Evolutionary conservation across 257 asterid genomes (phyloP).

Genomic region (Ophiorrhiza pumila): DNA sequence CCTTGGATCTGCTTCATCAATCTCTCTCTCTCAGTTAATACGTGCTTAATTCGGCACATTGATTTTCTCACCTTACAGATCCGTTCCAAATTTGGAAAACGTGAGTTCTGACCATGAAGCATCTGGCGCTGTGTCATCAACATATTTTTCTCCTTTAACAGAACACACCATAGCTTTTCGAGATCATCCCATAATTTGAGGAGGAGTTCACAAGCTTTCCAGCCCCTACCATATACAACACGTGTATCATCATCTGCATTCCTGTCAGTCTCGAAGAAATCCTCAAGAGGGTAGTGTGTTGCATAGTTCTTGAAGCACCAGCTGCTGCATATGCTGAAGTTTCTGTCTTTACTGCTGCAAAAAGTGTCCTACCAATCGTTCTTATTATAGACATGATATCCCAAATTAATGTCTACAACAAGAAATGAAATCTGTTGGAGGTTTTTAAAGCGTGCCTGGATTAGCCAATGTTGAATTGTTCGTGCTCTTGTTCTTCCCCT

Average conservation of each 20-base stretch:
- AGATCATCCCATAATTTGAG: constrained; percentile 99
- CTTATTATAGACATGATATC: constrained; percentile 23
- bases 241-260: constrained; percentile 63
- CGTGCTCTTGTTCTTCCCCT: too few species aligned
- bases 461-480: too few species aligned
- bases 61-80: constrained; percentile 76
- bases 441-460: too few species aligned
- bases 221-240: constrained; percentile 78
- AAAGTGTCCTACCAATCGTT: constrained; percentile 61
- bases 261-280: constrained; percentile 71
- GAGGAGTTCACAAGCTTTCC: constrained; percentile 95
- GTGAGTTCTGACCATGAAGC: constrained; percentile 81
- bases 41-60: constrained; percentile 94
- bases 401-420: background rate
- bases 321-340: constrained; percentile 53
- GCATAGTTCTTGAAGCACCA: constrained; percentile 29
- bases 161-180: constrained; percentile 87
- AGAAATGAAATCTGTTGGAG: too few species aligned
- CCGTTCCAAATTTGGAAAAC: constrained; percentile 83
- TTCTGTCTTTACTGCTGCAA: constrained; percentile 69
- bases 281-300: constrained; percentile 59
- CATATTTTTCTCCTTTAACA: constrained; percentile 86
- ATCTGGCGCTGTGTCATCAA: constrained; percentile 91
- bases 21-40: constrained; percentile 93
- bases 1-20: constrained; percentile 84